Evolutionary conservation across 495 filamentous ascomycete genomes (phyloP), one percentile per base, ranked within the genome.

Genomic region (Clohesyomyces aquaticus): DNA sequence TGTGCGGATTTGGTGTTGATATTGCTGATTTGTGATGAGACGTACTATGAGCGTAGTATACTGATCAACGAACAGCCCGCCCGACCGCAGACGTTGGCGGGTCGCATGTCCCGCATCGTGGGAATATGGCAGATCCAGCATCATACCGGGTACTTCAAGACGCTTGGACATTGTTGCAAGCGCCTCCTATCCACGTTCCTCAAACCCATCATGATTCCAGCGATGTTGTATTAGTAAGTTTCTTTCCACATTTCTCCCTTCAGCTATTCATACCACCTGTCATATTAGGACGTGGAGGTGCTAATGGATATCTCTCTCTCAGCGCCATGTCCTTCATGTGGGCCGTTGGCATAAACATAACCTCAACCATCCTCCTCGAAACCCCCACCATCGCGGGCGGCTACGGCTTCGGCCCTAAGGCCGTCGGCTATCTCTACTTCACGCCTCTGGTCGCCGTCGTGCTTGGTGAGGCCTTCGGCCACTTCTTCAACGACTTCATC

Each of bases 41-140:
- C 85, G 0, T 83, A 82, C 69, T 87, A 86, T 65, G 77, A 87
- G 58, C 79, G 80, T 60, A 77, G 70, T 61, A 77, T 84, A 14
- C 76, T 81, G 2, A 57, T 62, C 9, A 73, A 66, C 1, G 70
- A 81, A 48, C 83, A 81, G 29, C 78, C 80, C 25, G 61, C 76
- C 2, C 72, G 71, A 1, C 65, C 59, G 2, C 28, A 58, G 19
- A 67, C 65, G 1, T 48, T 63, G 12, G 59, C 49, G 3, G 65
- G 65, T 11, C 23, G 65, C 12, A 22, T 72, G 80, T 85, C 12
- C 91, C 87, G 61, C 92, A 89, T 12, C 74, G 77, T n/a, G 93
- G 70, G 84, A 86, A 74, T 92, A 85, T 23, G 86, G 85, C 29
- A 91, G 75, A 73, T 92, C 76, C 63, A 79, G 71, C 75, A 87